Evolutionary conservation across 306 rosid species (phyloP).

Genomic region (Quercus robur): DNA sequence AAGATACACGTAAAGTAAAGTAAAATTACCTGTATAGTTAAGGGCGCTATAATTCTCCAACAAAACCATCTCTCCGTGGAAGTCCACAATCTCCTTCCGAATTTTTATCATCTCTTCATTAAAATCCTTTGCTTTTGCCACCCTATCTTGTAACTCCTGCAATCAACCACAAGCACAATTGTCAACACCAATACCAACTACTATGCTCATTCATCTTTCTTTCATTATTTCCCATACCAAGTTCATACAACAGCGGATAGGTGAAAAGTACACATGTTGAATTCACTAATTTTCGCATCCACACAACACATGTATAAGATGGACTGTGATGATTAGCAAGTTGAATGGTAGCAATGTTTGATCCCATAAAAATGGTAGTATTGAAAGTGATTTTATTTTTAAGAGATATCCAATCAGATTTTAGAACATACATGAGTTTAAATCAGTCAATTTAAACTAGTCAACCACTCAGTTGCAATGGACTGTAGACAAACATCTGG

Average conservation of each 20-base stretch:
- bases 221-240: neutral
- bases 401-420: too few species aligned
- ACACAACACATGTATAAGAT: neutral
- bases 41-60: conserved; percentile 96
- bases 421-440: too few species aligned
- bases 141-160: conserved; percentile 94
- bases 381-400: too few species aligned
- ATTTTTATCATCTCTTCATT: conserved; percentile 73
- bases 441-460: too few species aligned
- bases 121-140: conserved; percentile 64
- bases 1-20: neutral
- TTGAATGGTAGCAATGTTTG: neutral
- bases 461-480: too few species aligned
- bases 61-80: conserved; percentile 98
- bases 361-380: neutral
- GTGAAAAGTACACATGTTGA: neutral
- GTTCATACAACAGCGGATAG: neutral
- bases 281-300: neutral
- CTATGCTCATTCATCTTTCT: too few species aligned
- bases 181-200: neutral
- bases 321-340: neutral
- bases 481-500: too few species aligned
- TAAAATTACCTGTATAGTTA: conserved; percentile 77
- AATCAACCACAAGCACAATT: conserved; percentile 16
- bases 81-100: conserved; percentile 90